Base-by-base conservation (phyloP, 2,329 filamentous ascomycete genomes). In the Tolypocladium tropicale region DNA sequence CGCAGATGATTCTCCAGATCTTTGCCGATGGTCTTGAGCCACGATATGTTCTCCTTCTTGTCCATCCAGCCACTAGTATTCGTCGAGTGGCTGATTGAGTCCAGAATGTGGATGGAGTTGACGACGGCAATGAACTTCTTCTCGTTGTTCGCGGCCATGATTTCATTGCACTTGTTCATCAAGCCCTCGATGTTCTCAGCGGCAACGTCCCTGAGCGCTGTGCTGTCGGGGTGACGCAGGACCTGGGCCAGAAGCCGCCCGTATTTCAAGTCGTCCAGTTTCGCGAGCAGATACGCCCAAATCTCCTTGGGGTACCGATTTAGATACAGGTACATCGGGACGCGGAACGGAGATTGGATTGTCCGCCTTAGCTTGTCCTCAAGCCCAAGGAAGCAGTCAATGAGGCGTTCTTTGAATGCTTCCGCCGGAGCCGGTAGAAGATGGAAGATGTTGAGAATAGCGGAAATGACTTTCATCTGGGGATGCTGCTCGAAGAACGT, bases 361-460 rank as follows among this genome's bases (percentile, higher is more conserved):
- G 94, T 99, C 58, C 94, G 79, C 34, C 94, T 83, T 41, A 99
- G 76, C 61, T 87, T 88, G 54, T 87, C 83, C 70, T 99, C 94
- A 0, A 99, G 78, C 46, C 91, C 88, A 56, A 99, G 77, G n/a
- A 95, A 90, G 53, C 88, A 89, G 62, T 95, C 88, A 52, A 97
- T 90, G 48, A 99, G 81, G 33, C 89, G 84, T 58, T 92, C 90
- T 71, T 97, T 91, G 69, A 99, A 99, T 18, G 86, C 85, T 58
- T 92, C 89, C 2, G 95, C 95, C 11, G 90, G 90, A 0, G 90
- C 81, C 0, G 95, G 94, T 5, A 99, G 78, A n/a, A 99, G 80
- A 68, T 97, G 92, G 70, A 99, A 99, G 56, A 99, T 93, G 67
- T 96, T 94, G 69, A 99, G 88, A 55, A 97, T 95, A 0, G 93